Evolutionary conservation across 371 early-diverging fungal species (phyloP).

Genomic region (Apophysomyces sp.): DNA sequence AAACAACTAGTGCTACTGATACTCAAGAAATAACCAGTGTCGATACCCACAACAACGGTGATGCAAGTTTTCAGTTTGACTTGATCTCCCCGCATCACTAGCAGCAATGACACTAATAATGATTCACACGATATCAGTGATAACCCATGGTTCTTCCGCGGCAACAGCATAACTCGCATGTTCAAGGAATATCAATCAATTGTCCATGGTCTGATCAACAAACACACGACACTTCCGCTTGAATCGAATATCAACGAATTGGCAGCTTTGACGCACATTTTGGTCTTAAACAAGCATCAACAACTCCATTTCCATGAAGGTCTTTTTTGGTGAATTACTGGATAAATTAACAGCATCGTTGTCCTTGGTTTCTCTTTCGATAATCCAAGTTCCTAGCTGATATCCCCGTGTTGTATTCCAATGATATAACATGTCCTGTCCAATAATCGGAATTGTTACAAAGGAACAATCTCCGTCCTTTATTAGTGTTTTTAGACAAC

Average conservation of each 20-base stretch:
- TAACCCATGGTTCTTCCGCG: constrained; percentile 12
- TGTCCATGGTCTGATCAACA: constrained; percentile 7
- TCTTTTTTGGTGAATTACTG: constrained; percentile 15
- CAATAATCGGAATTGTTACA: too few relatives aligned
- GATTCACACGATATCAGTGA: background rate
- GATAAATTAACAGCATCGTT: constrained; percentile 13
- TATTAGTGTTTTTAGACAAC: too few relatives aligned
- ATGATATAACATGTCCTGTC: too few relatives aligned
- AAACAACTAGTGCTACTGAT: background rate
- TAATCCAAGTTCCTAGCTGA: background rate
- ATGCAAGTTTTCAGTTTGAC: background rate
- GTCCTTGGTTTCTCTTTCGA: constrained; percentile 2
- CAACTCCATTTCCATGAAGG: constrained; percentile 21
- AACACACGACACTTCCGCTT: constrained; percentile 15
- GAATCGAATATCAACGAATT: constrained; percentile 23
- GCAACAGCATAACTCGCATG: constrained; percentile 3
- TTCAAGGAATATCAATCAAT: constrained; percentile 7
- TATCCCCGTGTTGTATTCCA: too few relatives aligned
- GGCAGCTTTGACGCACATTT: constrained; percentile 19
- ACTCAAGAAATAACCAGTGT: background rate
- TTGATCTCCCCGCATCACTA: background rate
- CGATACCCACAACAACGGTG: background rate
- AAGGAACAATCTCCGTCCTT: too few relatives aligned
- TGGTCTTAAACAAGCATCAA: constrained; percentile 18
- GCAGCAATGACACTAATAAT: background rate